A percentile compares a stretch with the other conserved stretches of the same genome.
phyloP scores from a whole-genome alignment of 2,329 filamentous ascomycete genomes.

The Curvularia sp. region DNA sequence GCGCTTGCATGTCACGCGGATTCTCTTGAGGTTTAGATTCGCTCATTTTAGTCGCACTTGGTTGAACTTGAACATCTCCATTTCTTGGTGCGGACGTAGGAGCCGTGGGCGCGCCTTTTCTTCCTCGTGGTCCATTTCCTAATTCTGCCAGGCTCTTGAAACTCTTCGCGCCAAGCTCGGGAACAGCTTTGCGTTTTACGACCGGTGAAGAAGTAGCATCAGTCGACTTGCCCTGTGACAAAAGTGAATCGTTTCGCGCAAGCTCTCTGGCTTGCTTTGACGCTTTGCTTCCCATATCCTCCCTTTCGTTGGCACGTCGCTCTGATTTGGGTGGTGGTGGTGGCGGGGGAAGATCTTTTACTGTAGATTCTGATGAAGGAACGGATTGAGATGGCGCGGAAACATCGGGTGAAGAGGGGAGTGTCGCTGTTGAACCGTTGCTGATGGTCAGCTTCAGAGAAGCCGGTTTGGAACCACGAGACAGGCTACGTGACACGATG shows the following conservation, averaged over 20 bases:
- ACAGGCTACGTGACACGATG: slow-evolving; percentile 45
- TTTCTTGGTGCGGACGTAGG: slow-evolving; percentile 31
- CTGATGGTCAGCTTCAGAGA: slow-evolving; percentile 44
- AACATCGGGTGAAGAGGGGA: slow-evolving; percentile 37
- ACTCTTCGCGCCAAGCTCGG: slow-evolving; percentile 28
- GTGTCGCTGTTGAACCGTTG: slow-evolving; percentile 50
- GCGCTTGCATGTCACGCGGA: slow-evolving; percentile 18
- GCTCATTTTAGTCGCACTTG: background rate
- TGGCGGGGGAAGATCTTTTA: slow-evolving; percentile 44
- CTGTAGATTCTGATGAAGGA: slow-evolving; percentile 24
- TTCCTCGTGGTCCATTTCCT: slow-evolving; percentile 39
- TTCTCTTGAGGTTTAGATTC: slow-evolving; percentile 11
- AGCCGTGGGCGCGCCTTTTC: slow-evolving; percentile 34
- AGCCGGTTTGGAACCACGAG: slow-evolving; percentile 46
- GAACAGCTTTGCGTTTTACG: slow-evolving; percentile 42
- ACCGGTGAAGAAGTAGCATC: slow-evolving; percentile 11
- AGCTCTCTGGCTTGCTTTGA: slow-evolving; percentile 32
- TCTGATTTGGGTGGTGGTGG: slow-evolving; percentile 47
- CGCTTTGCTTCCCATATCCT: slow-evolving; percentile 32
- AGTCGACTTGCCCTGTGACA: slow-evolving; percentile 30
- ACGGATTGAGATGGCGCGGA: slow-evolving; percentile 18
- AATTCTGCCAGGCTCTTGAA: slow-evolving; percentile 43
- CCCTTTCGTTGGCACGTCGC: slow-evolving; percentile 24
- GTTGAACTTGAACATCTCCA: slow-evolving; percentile 8
- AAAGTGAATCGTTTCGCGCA: slow-evolving; percentile 39